Evolutionary conservation across 345 rosid genomes (phyloP), one percentile per base, ranked within the genome.

Genomic region (Citrus cavaleriei): DNA sequence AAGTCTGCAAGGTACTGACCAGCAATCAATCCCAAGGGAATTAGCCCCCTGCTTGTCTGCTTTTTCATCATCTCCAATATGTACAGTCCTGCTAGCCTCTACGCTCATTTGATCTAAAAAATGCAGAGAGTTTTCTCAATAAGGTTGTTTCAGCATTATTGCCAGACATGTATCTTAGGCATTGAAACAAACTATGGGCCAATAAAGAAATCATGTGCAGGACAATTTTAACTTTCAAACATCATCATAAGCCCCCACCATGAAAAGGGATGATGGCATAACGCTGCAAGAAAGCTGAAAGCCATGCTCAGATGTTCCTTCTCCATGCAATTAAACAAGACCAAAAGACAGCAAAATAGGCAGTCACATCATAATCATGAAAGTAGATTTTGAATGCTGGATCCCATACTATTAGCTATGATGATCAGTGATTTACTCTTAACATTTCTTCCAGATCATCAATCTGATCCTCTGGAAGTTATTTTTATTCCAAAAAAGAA

Each of bases 11-110:
- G 28, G 6, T 34, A 71, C 85, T 83, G 32, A 95, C 98, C 98
- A 95, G 90, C 97, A 95, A 74, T 86, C 82, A 65, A 95, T 89
- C 34, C 98, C 98, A 1, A 86, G 8, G 21, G 91, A 85, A 81
- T 88, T 89, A 22, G 98, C 98, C 68, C 97, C 95, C 13, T 70
- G 83, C 84, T 86, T 93, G 78, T 95, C 98, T 32, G 98, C 92
- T 77, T 83, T 85, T 76, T 79, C 71, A 85, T 92, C 95, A 78
- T 95, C 98, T 79, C 98, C 98, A 0, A 92, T 85, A 77, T 93
- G 98, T 21, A 95, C 88, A 60, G 87, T 89, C 66, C 83, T 92
- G 80, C 81, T 81, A 78, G 90, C 89, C 80, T 85, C 90, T 58
- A 84, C 85, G 70, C 73, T 74, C 51, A 88, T 78, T 88, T 89